Evolutionary conservation across 257 asterid genomes (phyloP).

Genomic region (Euphrasia confusa): DNA sequence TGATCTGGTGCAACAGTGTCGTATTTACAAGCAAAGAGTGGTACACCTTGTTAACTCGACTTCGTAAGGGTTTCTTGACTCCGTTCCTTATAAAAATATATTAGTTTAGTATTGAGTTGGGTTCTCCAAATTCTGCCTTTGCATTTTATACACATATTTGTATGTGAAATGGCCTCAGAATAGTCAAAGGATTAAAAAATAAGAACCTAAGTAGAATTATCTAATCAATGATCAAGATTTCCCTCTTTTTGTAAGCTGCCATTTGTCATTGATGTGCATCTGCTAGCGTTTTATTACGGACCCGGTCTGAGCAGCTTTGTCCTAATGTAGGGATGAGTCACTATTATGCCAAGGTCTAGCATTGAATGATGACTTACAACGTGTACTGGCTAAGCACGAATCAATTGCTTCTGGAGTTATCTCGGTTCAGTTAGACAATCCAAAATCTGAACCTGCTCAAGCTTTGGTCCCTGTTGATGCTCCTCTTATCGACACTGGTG

Average conservation of each 20-base stretch:
- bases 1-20: slow-evolving; percentile 96
- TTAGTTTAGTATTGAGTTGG: slow-evolving; percentile 18
- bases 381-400: slow-evolving; percentile 86
- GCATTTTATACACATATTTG: neutral
- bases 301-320: neutral
- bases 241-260: neutral
- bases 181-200: slow-evolving; percentile 1
- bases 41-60: slow-evolving; percentile 97
- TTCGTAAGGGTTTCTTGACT: slow-evolving; percentile 60
- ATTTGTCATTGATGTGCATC: neutral
- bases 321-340: slow-evolving; percentile 74
- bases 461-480: slow-evolving; percentile 60
- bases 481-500: slow-evolving; percentile 80
- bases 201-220: slow-evolving; percentile 6
- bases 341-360: slow-evolving; percentile 88
- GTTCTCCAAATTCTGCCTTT: slow-evolving; percentile 7
- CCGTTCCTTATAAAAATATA: slow-evolving; percentile 9
- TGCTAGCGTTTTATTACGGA: slow-evolving; percentile 2
- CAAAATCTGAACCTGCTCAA: slow-evolving; percentile 49
- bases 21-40: slow-evolving; percentile 89
- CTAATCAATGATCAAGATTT: slow-evolving; percentile 13
- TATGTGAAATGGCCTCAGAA: neutral
- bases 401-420: slow-evolving; percentile 68
- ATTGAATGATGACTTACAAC: slow-evolving; percentile 92
- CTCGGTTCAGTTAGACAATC: slow-evolving; percentile 44